A percentile compares a stretch with the other conserved stretches of the same genome.
phyloP scores from a whole-genome alignment of 768 basidiomycete species.

The Collybia mongolica region DNA sequence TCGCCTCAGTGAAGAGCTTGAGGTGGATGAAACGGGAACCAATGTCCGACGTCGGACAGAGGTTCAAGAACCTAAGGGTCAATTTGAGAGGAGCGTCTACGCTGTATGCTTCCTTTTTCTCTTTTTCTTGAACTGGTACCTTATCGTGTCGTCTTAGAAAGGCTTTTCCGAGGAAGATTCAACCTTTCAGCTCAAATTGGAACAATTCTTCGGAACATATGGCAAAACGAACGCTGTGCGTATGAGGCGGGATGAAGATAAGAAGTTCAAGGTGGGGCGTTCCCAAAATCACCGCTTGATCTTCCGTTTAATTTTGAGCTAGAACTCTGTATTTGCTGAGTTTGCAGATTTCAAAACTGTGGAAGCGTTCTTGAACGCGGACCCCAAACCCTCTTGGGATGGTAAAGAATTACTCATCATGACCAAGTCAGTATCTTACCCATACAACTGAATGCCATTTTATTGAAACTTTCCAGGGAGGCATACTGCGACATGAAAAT shows the following conservation, averaged over 20 bases:
- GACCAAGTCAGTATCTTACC: constrained; percentile 65
- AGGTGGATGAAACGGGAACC: constrained; percentile 69
- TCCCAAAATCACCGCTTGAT: background rate
- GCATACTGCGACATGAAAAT: constrained; percentile 96
- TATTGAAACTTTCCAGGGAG: constrained; percentile 42
- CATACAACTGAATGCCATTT: background rate
- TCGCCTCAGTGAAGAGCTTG: constrained; percentile 51
- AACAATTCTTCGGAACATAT: constrained; percentile 77
- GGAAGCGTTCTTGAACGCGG: constrained; percentile 74
- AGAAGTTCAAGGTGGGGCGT: constrained; percentile 77
- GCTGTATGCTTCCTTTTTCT: constrained; percentile 56
- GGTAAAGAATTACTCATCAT: constrained; percentile 77
- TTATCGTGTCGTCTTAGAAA: constrained; percentile 56
- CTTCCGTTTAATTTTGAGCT: background rate
- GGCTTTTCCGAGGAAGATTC: constrained; percentile 72
- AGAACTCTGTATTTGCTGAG: constrained; percentile 95
- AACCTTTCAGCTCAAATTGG: constrained; percentile 69
- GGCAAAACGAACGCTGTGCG: constrained; percentile 81
- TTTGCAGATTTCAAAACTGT: constrained; percentile 71
- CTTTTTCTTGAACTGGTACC: background rate
- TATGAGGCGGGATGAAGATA: constrained; percentile 82
- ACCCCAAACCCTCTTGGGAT: constrained; percentile 80
- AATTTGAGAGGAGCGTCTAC: constrained; percentile 84
- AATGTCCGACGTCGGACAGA: constrained; percentile 77
- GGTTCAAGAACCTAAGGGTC: constrained; percentile 72